Conservation (phyloP, 2,329 filamentous ascomycete species). For the Cercospora beticola region DNA sequence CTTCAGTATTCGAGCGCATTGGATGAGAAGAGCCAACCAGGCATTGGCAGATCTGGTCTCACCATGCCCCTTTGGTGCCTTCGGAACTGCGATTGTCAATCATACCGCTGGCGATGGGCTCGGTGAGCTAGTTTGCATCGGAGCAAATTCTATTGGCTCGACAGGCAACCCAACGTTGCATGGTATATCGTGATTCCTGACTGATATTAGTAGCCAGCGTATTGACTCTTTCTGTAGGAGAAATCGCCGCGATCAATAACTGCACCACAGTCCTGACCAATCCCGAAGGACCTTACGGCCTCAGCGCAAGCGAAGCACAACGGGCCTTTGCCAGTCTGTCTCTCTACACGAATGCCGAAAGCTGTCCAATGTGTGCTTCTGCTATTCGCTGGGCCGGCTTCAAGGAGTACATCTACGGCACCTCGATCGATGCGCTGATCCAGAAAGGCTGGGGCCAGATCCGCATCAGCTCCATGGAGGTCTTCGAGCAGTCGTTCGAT, state of each 20-base stretch:
- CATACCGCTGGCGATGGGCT: constrained; percentile 47
- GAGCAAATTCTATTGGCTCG: constrained; percentile 47
- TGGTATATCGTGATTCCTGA: constrained; percentile 38
- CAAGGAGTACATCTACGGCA: constrained; percentile 57
- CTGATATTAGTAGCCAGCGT: background rate
- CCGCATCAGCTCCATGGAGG: constrained; percentile 46
- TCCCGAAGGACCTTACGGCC: constrained; percentile 46
- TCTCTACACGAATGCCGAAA: constrained; percentile 59
- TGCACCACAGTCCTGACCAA: constrained; percentile 53
- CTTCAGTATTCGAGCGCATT: constrained; percentile 39
- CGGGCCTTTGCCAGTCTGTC: constrained; percentile 50
- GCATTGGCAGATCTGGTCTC: constrained; percentile 45
- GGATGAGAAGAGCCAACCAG: constrained; percentile 54
- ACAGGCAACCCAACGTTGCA: constrained; percentile 57
- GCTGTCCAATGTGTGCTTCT: constrained; percentile 59
- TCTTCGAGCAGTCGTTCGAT: constrained; percentile 48
- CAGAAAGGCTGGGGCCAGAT: constrained; percentile 55
- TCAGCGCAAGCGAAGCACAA: constrained; percentile 45
- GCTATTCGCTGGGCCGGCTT: constrained; percentile 59
- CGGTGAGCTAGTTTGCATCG: constrained; percentile 53
- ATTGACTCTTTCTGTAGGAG: constrained; percentile 39
- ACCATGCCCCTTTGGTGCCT: constrained; percentile 56
- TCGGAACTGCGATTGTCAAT: constrained; percentile 57
- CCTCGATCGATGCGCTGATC: constrained; percentile 50
- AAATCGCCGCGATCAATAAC: constrained; percentile 57